These are phyloP conservation scores for Ogataea saltuana DNA, from an alignment of 805 yeast species.

Conservation along the genomic window DNA sequence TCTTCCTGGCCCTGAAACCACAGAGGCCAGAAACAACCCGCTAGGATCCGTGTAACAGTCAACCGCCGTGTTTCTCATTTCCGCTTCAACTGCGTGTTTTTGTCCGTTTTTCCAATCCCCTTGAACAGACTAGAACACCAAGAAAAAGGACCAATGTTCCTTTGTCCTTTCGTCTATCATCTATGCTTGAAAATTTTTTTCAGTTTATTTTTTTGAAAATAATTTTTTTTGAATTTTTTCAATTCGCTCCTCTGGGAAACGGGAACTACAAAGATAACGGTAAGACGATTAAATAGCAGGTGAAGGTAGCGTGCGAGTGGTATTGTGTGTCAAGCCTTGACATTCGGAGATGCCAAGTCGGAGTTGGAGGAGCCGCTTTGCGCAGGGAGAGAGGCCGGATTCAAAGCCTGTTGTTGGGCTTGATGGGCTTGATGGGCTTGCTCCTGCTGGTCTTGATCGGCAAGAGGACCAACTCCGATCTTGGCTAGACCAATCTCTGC, in stretches of 20 bases:
- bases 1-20: constrained; percentile 44
- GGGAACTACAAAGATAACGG: neutral
- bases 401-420: neutral
- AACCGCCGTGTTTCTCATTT: constrained; percentile 19
- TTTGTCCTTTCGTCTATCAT: no score
- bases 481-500: constrained; percentile 76
- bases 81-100: no score
- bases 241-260: neutral
- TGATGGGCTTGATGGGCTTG: constrained; percentile 3
- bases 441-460: constrained; percentile 35
- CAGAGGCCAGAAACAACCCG: constrained; percentile 33
- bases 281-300: no score
- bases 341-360: constrained; percentile 12
- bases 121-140: no score
- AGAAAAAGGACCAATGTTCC: no score
- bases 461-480: constrained; percentile 82
- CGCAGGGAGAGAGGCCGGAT: constrained; percentile 3
- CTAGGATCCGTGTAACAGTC: constrained; percentile 19
- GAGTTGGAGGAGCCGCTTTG: constrained; percentile 12
- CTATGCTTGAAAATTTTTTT: constrained; percentile 1
- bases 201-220: no score
- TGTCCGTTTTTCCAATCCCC: no score
- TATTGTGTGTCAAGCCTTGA: constrained; percentile 1
- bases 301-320: no score
- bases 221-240: neutral